These are phyloP conservation scores for Ruellia speciosa DNA, from an alignment of 305 asterid species.

Conservation along the genomic window DNA sequence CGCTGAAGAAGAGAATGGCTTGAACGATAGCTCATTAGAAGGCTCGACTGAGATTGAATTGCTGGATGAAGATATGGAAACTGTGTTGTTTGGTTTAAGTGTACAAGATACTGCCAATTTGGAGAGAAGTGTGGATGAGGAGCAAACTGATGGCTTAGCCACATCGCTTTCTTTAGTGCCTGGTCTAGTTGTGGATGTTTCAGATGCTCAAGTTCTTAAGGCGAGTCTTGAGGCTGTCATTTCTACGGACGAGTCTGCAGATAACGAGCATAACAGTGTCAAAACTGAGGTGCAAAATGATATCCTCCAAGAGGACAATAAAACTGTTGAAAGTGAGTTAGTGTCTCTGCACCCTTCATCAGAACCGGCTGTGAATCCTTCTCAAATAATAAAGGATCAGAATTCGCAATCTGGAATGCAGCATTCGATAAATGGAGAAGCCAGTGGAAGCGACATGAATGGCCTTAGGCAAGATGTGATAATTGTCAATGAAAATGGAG, in stretches of 20 bases:
- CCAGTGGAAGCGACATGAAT: background rate
- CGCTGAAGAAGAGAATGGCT: conserved; percentile 25
- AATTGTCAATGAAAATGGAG: background rate
- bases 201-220: no score
- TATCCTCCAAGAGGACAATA: conserved; percentile 22
- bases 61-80: conserved; percentile 13
- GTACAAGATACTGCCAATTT: background rate
- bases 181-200: conserved; percentile 6
- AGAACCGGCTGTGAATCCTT: conserved; percentile 22
- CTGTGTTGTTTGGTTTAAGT: background rate
- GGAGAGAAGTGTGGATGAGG: background rate
- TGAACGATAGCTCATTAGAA: conserved; percentile 22
- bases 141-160: conserved; percentile 13
- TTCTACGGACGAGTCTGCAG: conserved; percentile 16
- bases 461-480: background rate
- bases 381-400: conserved; percentile 1
- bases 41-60: conserved; percentile 9
- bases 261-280: conserved; percentile 21
- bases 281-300: conserved; percentile 21
- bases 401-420: background rate
- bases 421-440: background rate
- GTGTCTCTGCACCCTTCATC: conserved; percentile 20
- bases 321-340: conserved; percentile 4
- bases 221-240: conserved; percentile 20
- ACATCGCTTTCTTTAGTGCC: conserved; percentile 12